Conservation (phyloP, 352 stramenopile genomes). For the Pythium folliculosum region DNA sequence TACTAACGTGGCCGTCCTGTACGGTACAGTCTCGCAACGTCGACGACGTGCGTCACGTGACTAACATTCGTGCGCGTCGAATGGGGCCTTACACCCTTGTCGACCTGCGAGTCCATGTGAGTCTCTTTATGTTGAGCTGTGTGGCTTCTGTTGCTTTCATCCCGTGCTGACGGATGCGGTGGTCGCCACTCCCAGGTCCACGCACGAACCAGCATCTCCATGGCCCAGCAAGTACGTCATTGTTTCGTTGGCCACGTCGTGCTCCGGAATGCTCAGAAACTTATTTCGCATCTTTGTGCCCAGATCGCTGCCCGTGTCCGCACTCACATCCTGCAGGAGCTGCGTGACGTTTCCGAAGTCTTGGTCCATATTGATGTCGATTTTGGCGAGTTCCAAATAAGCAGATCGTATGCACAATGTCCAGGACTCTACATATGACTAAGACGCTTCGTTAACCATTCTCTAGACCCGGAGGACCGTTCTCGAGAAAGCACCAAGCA, state of each 20-base stretch:
- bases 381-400: slow-evolving; percentile 52
- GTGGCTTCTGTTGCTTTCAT: no score
- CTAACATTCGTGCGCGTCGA: slow-evolving; percentile 76
- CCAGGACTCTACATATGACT: no score
- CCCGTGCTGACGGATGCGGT: not conserved
- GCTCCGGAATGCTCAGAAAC: not conserved
- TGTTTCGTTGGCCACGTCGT: not conserved
- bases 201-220: slow-evolving; percentile 78
- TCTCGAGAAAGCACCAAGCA: slow-evolving; percentile 32
- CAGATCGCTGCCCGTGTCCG: slow-evolving; percentile 74
- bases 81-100: slow-evolving; percentile 90
- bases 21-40: slow-evolving; percentile 63
- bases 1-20: not conserved
- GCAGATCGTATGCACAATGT: no score
- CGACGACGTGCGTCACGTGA: slow-evolving; percentile 77
- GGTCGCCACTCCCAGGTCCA: slow-evolving; percentile 43
- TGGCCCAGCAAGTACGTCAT: slow-evolving; percentile 67
- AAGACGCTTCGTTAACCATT: not conserved
- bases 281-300: not conserved
- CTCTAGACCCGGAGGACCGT: slow-evolving; percentile 31
- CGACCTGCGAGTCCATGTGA: slow-evolving; percentile 82
- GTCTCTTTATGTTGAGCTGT: slow-evolving; percentile 13
- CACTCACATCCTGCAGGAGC: slow-evolving; percentile 61
- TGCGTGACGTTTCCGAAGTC: slow-evolving; percentile 85
- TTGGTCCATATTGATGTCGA: slow-evolving; percentile 86